Evolutionary conservation across 192 early-diverging fungal genomes (phyloP).

Genomic region (Mortierella hygrophila): DNA sequence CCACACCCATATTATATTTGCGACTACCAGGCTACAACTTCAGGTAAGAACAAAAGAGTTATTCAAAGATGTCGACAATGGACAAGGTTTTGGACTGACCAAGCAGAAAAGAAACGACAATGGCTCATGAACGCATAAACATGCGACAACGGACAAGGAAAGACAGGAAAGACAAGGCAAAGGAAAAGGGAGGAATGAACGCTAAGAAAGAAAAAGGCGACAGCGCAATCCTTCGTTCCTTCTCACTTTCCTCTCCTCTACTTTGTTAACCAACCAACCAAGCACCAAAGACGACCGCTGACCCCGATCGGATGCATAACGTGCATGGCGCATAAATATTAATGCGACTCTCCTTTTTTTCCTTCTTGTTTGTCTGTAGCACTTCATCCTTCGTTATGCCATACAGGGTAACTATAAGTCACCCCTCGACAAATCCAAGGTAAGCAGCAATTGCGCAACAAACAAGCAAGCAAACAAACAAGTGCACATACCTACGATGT

Average conservation of each 20-base stretch:
- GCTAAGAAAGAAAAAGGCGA: background rate
- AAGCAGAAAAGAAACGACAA: background rate
- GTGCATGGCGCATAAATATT: background rate
- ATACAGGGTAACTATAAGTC: conserved; percentile 47
- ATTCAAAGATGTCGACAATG: background rate
- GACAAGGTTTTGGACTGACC: background rate
- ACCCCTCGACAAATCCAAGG: conserved; percentile 38
- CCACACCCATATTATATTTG: background rate
- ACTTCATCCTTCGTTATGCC: conserved; percentile 40
- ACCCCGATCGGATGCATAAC: conserved; percentile 1
- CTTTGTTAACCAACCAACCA: background rate
- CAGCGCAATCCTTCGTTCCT: too few species aligned
- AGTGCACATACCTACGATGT: background rate
- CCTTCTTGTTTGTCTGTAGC: background rate
- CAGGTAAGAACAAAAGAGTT: conserved; percentile 4
- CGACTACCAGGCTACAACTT: conserved; percentile 15
- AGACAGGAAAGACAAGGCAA: background rate
- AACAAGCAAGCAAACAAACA: too few species aligned
- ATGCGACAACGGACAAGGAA: background rate
- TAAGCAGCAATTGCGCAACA: background rate
- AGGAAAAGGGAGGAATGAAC: conserved; percentile 3
- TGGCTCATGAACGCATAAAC: background rate
- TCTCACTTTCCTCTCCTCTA: background rate
- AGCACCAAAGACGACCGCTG: background rate
- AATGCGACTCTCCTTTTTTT: background rate